Percentiles rank a stretch among this genome's conserved stretches.
phyloP scores from a whole-genome alignment of 805 yeast species.

The Starmerella vaccinii region DNA sequence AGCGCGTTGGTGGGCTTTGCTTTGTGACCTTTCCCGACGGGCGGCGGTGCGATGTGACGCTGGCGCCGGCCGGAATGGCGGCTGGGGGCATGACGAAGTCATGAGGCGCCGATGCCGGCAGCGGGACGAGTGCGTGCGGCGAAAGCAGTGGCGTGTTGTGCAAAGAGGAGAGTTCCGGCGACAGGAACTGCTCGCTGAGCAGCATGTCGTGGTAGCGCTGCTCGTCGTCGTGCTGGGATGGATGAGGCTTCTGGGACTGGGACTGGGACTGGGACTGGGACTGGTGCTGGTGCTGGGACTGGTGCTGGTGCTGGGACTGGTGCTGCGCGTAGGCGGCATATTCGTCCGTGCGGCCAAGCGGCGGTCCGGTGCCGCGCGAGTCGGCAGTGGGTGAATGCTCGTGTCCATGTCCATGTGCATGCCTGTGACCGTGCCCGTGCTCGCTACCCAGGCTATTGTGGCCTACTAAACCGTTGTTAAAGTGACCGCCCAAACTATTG shows the following conservation, averaged over 20 bases:
- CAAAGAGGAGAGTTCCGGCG: slow-evolving; percentile 16
- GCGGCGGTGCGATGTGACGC: neutral
- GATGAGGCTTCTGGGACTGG: neutral
- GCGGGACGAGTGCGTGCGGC: slow-evolving; percentile 18
- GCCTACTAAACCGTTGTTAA: too few relatives aligned
- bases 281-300: neutral
- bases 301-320: neutral
- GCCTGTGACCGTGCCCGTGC: too few relatives aligned
- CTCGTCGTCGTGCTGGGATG: too few relatives aligned
- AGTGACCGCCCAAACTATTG: too few relatives aligned
- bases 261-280: neutral
- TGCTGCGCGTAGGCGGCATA: neutral
- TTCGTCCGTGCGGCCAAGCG: neutral
- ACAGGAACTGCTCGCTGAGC: slow-evolving; percentile 7
- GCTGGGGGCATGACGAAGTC: neutral
- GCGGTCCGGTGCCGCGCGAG: neutral
- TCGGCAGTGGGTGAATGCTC: too few relatives aligned
- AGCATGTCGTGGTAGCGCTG: slow-evolving; percentile 4
- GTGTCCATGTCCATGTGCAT: neutral
- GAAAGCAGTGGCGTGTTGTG: slow-evolving; percentile 20
- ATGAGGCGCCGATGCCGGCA: slow-evolving; percentile 17
- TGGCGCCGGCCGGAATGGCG: neutral
- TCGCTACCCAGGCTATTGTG: too few relatives aligned
- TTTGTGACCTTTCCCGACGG: slow-evolving; percentile 14
- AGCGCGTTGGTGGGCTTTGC: slow-evolving; percentile 15